Evolutionary conservation across 495 filamentous ascomycete species (phyloP).

Genomic region (Talaromyces nanjingensis): DNA sequence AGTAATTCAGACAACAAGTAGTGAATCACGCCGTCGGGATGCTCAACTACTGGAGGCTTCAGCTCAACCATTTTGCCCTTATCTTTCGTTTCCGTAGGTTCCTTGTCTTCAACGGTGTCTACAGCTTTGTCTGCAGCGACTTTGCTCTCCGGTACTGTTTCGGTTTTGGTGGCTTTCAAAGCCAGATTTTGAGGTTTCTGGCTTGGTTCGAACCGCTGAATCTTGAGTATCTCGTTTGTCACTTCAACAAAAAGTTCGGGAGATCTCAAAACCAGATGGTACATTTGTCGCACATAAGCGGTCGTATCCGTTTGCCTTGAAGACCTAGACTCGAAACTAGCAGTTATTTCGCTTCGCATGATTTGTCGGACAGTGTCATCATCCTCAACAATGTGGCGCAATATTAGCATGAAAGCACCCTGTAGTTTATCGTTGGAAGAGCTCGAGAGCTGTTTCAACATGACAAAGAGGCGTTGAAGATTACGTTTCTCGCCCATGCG

Average conservation of each 20-base stretch:
- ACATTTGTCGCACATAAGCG: conserved; percentile 67
- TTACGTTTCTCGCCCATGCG: conserved; percentile 79
- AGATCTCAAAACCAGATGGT: conserved; percentile 74
- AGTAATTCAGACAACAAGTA: conserved; percentile 92
- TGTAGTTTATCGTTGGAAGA: conserved; percentile 68
- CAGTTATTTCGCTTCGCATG: conserved; percentile 84
- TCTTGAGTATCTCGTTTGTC: conserved; percentile 76
- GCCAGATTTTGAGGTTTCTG: conserved; percentile 53
- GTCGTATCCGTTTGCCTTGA: conserved; percentile 60
- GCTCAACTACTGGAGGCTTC: conserved; percentile 82
- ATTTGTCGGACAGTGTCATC: conserved; percentile 83
- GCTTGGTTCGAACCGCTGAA: conserved; percentile 52
- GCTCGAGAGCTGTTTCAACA: conserved; percentile 84
- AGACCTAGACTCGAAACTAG: conserved; percentile 60
- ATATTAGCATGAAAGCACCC: conserved; percentile 74
- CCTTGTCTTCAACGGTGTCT: conserved; percentile 23
- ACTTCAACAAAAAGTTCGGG: conserved; percentile 87
- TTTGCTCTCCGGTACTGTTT: conserved; percentile 19
- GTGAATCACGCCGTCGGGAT: conserved; percentile 92
- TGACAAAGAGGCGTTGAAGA: conserved; percentile 83
- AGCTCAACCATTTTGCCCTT: conserved; percentile 59
- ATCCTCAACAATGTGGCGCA: conserved; percentile 92
- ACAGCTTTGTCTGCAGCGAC: conserved; percentile 22
- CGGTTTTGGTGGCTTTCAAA: conserved; percentile 45
- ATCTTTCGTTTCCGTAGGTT: conserved; percentile 48